A percentile compares a stretch with the other conserved stretches of the same genome.
These are phyloP conservation scores for Mimosa bimucronata DNA, from an alignment of 306 rosid genomes.

Conservation along the genomic window DNA sequence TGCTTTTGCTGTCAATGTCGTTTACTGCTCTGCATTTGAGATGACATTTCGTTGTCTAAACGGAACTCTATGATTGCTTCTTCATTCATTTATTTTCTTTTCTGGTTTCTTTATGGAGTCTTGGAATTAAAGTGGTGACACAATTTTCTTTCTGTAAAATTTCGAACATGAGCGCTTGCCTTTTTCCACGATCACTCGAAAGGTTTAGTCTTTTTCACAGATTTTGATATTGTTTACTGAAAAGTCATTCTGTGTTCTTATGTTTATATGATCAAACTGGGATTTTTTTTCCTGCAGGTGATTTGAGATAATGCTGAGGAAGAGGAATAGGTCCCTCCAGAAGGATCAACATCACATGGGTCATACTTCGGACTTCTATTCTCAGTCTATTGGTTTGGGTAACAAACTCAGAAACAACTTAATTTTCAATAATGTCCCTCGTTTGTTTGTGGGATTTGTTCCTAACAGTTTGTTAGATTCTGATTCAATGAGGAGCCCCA, in stretches of 20 bases:
- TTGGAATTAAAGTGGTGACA: conserved; percentile 4
- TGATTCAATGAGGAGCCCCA: conserved; percentile 86
- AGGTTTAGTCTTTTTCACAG: conserved; percentile 37
- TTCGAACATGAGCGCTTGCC: neutral
- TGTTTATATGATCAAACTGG: neutral
- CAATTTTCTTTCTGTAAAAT: neutral
- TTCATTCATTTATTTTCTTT: conserved; percentile 16
- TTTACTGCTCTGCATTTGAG: conserved; percentile 21
- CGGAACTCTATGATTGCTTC: conserved; percentile 37
- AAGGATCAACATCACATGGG: conserved; percentile 73
- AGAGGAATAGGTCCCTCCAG: conserved; percentile 75
- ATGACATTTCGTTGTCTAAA: conserved; percentile 37
- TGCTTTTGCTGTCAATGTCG: conserved; percentile 26
- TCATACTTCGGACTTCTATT: conserved; percentile 49
- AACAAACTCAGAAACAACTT: conserved; percentile 52
- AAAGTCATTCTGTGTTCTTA: conserved; percentile 4
- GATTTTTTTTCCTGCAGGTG: conserved; percentile 43
- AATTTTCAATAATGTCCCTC: conserved; percentile 63
- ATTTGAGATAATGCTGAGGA: conserved; percentile 72
- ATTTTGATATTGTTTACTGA: neutral
- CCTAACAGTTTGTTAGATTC: conserved; percentile 68
- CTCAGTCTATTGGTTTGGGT: conserved; percentile 50
- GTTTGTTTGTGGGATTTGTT: conserved; percentile 74
- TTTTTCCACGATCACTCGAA: conserved; percentile 16
- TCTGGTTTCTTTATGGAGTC: conserved; percentile 21